Base-by-base conservation (phyloP, 2,329 filamentous ascomycete genomes). In the Aspergillus candidus region DNA sequence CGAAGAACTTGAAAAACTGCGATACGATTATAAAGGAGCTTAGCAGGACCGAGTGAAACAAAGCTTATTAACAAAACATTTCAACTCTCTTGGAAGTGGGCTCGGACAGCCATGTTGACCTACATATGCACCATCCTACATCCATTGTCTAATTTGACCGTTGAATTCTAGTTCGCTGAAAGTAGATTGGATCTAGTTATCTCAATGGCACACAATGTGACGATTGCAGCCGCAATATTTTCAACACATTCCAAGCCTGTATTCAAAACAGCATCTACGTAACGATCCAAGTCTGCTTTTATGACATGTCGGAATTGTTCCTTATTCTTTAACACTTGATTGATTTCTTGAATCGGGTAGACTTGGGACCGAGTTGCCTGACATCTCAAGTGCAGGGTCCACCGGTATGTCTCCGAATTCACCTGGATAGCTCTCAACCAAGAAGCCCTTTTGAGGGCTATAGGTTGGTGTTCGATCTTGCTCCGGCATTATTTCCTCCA, bases 21-120 rank as follows among this genome's bases (percentile, higher is more conserved):
- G 61, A 32, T 71, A 71, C 48, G 60, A 60, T 29, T 69, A 67
- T 43, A 71, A 71, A 53, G 68, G 68, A 30, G 68, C 65, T 18
- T 68, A 61, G 39, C 14, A 22, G 12, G 29, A 10, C 35, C 22
- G 15, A 13, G 12, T 41, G 17, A 22, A 36, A 27, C 22, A 31
- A 14, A 33, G 33, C 13, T 17, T 11, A 13, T 22, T 27, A n/a
- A 35, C 4, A 15, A 37, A 22, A 15, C 31, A 11, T 31, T 13
- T 14, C 18, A n/a, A 11, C 22, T 43, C 30, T 34, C 22, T 35
- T 45, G 17, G 22, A 3, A 27, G 2, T 27, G 22, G 22, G 6
- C 6, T 10, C 22, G 6, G 22, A 10, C 22, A 27, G 22, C 8
- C 4, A 3, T 27, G 10, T 27, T 27, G 6, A 27, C 22, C 22